phyloP scores from a whole-genome alignment of 2,329 filamentous ascomycete species.

The Teratosphaeria nubilosa region DNA sequence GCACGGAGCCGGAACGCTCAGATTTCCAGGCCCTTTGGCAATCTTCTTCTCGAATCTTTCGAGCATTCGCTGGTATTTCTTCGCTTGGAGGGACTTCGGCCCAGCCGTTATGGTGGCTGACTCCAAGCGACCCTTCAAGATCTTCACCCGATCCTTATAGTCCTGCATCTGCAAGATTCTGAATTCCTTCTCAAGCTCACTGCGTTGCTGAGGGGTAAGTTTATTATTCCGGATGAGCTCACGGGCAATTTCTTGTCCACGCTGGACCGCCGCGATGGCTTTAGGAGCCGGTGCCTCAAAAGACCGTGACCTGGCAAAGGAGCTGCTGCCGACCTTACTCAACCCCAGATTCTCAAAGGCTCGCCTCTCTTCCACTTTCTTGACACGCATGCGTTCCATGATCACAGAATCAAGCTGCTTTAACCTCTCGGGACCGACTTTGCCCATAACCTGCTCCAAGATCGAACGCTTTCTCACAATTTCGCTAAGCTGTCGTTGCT shows the following conservation, averaged over 20 bases:
- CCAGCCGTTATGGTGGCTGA: no score
- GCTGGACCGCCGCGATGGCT: background rate
- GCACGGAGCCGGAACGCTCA: no score
- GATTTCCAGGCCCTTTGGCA: no score
- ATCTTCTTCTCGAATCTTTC: no score
- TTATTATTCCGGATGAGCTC: background rate
- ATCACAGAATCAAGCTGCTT: slow-evolving; percentile 1
- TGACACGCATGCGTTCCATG: background rate
- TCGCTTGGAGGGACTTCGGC: no score
- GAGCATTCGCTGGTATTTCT: no score
- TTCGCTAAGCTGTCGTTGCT: background rate
- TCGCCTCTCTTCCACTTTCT: background rate
- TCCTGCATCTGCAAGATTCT: no score
- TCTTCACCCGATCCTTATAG: no score
- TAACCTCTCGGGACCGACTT: background rate
- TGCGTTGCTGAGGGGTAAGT: no score
- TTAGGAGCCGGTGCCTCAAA: background rate
- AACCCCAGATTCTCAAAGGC: slow-evolving; percentile 5
- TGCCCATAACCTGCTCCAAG: slow-evolving; percentile 2
- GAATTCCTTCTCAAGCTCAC: no score
- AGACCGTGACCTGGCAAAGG: background rate
- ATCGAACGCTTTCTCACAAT: slow-evolving; percentile 1
- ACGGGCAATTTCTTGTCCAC: background rate
- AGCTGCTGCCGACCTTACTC: background rate
- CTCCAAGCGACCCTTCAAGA: no score